Conservation (phyloP, 441 rosid genomes). For the Kokia cookei region DNA sequence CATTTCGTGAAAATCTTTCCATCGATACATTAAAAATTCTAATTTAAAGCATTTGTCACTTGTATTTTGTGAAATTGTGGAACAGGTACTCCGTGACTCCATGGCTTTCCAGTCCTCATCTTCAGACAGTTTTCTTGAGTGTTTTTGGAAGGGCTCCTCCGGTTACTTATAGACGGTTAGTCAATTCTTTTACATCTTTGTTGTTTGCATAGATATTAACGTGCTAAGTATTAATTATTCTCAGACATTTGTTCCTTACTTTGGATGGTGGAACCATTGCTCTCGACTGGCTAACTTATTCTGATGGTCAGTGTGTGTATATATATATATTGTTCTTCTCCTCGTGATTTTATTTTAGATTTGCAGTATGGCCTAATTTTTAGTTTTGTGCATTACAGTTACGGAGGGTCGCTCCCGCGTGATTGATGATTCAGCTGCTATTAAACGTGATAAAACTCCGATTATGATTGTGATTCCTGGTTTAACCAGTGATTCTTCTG, state of each 20-base stretch:
- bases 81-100: slow-evolving; percentile 64
- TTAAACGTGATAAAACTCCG: slow-evolving; percentile 51
- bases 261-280: slow-evolving; percentile 91
- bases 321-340: neutral
- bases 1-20: neutral
- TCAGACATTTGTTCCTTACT: slow-evolving; percentile 49
- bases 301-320: slow-evolving; percentile 34
- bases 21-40: neutral
- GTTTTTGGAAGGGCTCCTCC: slow-evolving; percentile 59
- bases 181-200: neutral
- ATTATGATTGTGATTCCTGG: slow-evolving; percentile 77
- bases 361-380: neutral
- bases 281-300: slow-evolving; percentile 66
- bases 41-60: neutral
- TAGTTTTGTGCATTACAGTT: slow-evolving; percentile 26
- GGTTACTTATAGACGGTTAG: slow-evolving; percentile 37
- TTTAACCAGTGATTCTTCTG: slow-evolving; percentile 71
- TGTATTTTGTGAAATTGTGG: neutral
- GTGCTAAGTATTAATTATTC: neutral
- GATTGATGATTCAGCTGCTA: slow-evolving; percentile 16
- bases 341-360: neutral
- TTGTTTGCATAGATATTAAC: neutral
- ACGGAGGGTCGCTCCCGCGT: slow-evolving; percentile 16
- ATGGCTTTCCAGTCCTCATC: slow-evolving; percentile 85
- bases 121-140: slow-evolving; percentile 61